Percentiles rank a stretch among this genome's conserved stretches.
Conservation (phyloP, 495 filamentous ascomycete species). For the Echria macrotheca region DNA sequence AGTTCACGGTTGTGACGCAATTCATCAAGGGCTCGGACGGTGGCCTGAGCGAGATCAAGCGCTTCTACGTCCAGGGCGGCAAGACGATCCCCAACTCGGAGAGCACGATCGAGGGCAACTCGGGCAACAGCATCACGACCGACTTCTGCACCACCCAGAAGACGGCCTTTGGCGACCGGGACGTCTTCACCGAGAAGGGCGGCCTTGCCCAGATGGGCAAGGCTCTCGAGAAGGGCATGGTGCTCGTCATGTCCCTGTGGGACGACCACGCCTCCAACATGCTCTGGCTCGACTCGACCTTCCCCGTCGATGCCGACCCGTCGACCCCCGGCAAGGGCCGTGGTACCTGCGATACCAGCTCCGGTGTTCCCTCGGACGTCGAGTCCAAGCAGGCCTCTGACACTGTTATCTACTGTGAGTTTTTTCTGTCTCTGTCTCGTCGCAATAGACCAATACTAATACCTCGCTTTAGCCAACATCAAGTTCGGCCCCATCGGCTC, state of each 20-base stretch:
- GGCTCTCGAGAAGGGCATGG: constrained; percentile 55
- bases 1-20: constrained; percentile 67
- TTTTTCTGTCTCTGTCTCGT: neutral
- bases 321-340: constrained; percentile 57
- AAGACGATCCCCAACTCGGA: constrained; percentile 52
- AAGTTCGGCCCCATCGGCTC: constrained; percentile 60
- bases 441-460: neutral
- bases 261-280: constrained; percentile 70
- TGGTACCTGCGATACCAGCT: constrained; percentile 56
- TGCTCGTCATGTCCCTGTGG: constrained; percentile 69
- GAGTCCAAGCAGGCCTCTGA: constrained; percentile 47
- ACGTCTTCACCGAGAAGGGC: constrained; percentile 54
- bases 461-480: constrained; percentile 50
- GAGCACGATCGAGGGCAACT: constrained; percentile 43
- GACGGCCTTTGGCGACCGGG: constrained; percentile 49
- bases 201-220: constrained; percentile 52
- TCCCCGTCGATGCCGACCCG: constrained; percentile 47
- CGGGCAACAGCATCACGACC: constrained; percentile 35
- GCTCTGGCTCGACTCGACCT: constrained; percentile 75
- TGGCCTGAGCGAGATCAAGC: constrained; percentile 54
- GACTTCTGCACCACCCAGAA: constrained; percentile 20
- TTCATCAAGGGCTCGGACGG: constrained; percentile 47
- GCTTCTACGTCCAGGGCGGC: constrained; percentile 65
- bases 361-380: constrained; percentile 53
- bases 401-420: constrained; percentile 38